phyloP scores from a whole-genome alignment of 73 alveolate species.

The Paramecium sexaurelia region DNA sequence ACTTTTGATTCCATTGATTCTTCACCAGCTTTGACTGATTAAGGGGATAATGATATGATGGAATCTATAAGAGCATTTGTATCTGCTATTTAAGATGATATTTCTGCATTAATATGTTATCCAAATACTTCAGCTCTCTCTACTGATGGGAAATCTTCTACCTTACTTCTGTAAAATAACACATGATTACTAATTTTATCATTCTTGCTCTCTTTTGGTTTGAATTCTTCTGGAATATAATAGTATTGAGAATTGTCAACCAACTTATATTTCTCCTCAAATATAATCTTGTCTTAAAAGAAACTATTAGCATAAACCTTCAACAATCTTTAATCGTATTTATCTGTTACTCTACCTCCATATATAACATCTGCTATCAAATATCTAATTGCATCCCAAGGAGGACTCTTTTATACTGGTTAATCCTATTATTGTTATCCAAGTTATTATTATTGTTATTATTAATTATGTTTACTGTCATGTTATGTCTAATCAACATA shows the following conservation, averaged over 20 bases:
- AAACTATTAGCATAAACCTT: conserved; percentile 87
- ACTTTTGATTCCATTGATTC: conserved; percentile 90
- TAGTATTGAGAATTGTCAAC: conserved; percentile 65
- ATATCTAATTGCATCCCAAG: conserved; percentile 76
- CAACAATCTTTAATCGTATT: conserved; percentile 91
- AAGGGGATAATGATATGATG: conserved; percentile 88
- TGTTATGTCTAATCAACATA: conserved; percentile 82
- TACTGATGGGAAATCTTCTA: conserved; percentile 64
- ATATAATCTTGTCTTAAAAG: conserved; percentile 82
- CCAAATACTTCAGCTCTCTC: conserved; percentile 68
- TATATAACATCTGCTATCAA: conserved; percentile 95
- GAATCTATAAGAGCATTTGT: conserved; percentile 92
- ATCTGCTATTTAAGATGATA: conserved; percentile 77
- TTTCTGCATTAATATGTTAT: conserved; percentile 69
- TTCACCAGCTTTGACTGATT: conserved; percentile 89
- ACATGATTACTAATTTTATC: conserved; percentile 61
- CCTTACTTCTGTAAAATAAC: conserved; percentile 32
- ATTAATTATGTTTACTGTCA: neutral
- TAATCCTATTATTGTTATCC: conserved; percentile 21
- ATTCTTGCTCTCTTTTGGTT: conserved; percentile 57
- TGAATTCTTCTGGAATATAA: conserved; percentile 75
- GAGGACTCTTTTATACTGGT: conserved; percentile 48
- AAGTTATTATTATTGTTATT: conserved; percentile 4
- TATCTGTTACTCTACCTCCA: conserved; percentile 99
- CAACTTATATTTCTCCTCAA: conserved; percentile 77